phyloP scores from a whole-genome alignment of 108 stramenopile species.

The Skeletonema costatum region DNA sequence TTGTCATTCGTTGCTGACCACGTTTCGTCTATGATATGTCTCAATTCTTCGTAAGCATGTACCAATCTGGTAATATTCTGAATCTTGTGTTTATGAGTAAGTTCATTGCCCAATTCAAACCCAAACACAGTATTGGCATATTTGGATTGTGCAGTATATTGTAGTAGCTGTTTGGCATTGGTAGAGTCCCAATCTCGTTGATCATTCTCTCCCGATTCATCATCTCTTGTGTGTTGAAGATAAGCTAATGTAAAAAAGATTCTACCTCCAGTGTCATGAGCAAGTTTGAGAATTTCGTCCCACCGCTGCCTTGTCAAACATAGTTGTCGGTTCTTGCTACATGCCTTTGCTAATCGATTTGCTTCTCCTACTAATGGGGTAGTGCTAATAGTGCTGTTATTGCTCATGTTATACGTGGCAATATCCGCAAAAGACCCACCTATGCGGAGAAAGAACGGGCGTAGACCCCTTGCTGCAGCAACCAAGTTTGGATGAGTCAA shows the following conservation, averaged over 20 bases:
- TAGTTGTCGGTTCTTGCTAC: slow-evolving; percentile 3
- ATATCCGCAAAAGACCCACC: slow-evolving; percentile 43
- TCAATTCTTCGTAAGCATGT: slow-evolving; percentile 35
- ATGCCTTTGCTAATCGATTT: background rate
- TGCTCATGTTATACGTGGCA: slow-evolving; percentile 20
- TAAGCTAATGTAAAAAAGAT: slow-evolving; percentile 41
- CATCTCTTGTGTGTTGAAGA: slow-evolving; percentile 26
- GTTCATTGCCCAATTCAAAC: slow-evolving; percentile 45
- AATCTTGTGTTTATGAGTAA: slow-evolving; percentile 28
- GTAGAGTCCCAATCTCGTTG: slow-evolving; percentile 31
- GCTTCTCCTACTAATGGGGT: background rate
- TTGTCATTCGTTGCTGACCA: slow-evolving; percentile 1
- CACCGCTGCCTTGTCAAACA: slow-evolving; percentile 29
- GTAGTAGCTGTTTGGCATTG: slow-evolving; percentile 24
- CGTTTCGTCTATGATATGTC: slow-evolving; percentile 26
- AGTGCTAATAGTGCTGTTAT: background rate
- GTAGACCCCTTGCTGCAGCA: slow-evolving; percentile 10
- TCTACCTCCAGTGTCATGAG: slow-evolving; percentile 21
- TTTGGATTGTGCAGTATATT: slow-evolving; percentile 16
- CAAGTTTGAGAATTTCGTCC: slow-evolving; percentile 32
- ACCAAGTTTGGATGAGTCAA: slow-evolving; percentile 17
- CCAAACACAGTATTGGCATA: slow-evolving; percentile 22
- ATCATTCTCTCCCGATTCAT: slow-evolving; percentile 12
- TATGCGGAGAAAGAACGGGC: slow-evolving; percentile 24
- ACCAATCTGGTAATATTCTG: slow-evolving; percentile 32